Evolutionary conservation across 495 filamentous ascomycete genomes (phyloP), one percentile per base, ranked within the genome.

Genomic region (Hypoxylon perforatum): DNA sequence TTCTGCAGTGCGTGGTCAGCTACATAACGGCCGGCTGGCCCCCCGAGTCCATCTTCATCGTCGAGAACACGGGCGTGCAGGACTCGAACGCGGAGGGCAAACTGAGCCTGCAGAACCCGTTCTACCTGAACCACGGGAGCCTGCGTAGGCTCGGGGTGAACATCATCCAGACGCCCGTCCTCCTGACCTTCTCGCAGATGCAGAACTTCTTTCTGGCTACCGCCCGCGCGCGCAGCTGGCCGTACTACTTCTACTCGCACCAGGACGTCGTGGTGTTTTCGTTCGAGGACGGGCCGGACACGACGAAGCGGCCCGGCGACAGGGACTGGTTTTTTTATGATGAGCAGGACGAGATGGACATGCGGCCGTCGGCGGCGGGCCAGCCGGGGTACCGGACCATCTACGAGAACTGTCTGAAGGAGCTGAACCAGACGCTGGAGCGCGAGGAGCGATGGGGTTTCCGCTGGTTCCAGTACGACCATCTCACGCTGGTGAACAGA

Each of bases 231-330:
- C 75, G 80, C 0, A 67, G 72, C 7, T 86, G 83, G 80, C 76
- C 80, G 1, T 79, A 86, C 63, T 89, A 85, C 72, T 88, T 86
- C 73, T 89, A 84, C 78, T 79, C 77, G 36, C 85, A 87, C 57
- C 83, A 86, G 77, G 87, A 89, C 55, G 79, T 86, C 22, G 66
- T 85, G 0, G 83, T 78, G 2, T 76, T 88, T 21, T 81, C 81
- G 5, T 82, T 81, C 63, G 86, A 88, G 65, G 78, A 81, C 25
- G 77, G 76, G 6, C 57, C 72, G 8, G 71, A 77, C 35, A 65
- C 66, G 1, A 59, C 69, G 15, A 57, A 71, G 21, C 71, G 73
- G 48, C 57, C 59, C 44, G 58, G 75, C 25, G 63, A 76, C 57
- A 49, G 69, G 48, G 53, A 67, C 0, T 73, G 70, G 70, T 70